Base-by-base conservation (phyloP, 2,329 filamentous ascomycete genomes). In the Aureobasidium sp. region DNA sequence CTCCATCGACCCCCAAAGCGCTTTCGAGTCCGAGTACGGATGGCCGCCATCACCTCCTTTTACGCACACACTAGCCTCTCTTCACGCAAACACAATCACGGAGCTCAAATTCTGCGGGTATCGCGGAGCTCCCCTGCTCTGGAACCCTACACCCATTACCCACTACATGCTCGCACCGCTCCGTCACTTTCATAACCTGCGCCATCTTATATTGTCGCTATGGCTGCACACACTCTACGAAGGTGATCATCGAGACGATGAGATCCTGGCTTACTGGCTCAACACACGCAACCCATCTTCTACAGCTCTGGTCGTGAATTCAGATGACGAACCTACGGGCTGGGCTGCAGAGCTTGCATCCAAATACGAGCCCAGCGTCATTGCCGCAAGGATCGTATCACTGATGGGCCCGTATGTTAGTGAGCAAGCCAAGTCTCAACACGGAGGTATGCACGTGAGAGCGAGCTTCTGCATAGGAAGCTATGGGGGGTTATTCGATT, bases 41-140 rank as follows among this genome's bases (percentile, higher is more conserved):
- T 74, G 73, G 71, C 61, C 64, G 2, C 55, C 62, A 4, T 56
- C 61, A 17, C 61, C 67, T 3, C 70, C 72, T 0, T 66, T 75
- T 48, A 63, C 74, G 1, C 65, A 72, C 56, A 71, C 67, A 0
- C 63, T 75, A 8, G 71, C 71, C 6, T 62, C 68, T 0, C 66
- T 68, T 55, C 70, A 73, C 55, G 66, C 68, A 5, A 57, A 55
- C 7, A 73, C 69, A 1, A 56, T 74, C 12, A 66, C 65, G 17
- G 72, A 74, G 56, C 66, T 76, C 44, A 76, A 75, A 55, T 69
- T 76, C 38, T 75, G 73, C 54, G 73, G 73, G 29, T 75, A 73
- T 60, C 68, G 68, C 45, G 72, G 73, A 32, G 65, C 68, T 12
- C 68, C 72, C 0, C 64, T 72, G 1, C 65, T 75, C 25, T 69